A percentile compares a stretch with the other conserved stretches of the same genome.
Conservation (phyloP, 2,329 filamentous ascomycete genomes). For the Cladophialophora exuberans region DNA sequence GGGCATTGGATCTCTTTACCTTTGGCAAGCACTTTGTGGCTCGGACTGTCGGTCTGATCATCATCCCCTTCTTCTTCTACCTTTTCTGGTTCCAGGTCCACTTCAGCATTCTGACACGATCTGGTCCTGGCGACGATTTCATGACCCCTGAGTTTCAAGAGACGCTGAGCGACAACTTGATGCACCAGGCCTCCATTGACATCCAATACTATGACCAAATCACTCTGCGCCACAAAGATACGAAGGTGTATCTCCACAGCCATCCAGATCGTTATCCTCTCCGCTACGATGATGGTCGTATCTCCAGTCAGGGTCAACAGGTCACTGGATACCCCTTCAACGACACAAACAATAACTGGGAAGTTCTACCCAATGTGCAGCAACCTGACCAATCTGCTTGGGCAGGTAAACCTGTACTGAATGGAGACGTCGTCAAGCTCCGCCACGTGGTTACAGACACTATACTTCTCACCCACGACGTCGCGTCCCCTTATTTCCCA, state of each 20-base stretch:
- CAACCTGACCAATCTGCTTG: conserved; percentile 56
- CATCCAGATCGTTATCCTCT: conserved; percentile 87
- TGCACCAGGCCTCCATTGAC: conserved; percentile 82
- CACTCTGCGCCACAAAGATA: conserved; percentile 93
- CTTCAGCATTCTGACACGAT: conserved; percentile 84
- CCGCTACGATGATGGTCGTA: conserved; percentile 93
- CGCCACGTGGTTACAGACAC: conserved; percentile 85
- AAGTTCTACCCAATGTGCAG: conserved; percentile 72
- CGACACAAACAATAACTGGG: conserved; percentile 98
- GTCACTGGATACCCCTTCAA: conserved; percentile 98
- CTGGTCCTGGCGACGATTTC: conserved; percentile 95
- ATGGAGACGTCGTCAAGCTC: conserved; percentile 84
- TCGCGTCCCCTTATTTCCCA: conserved; percentile 92
- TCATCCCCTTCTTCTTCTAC: conserved; percentile 96
- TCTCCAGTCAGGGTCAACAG: conserved; percentile 97
- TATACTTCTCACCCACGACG: conserved; percentile 89
- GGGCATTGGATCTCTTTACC: conserved; percentile 74
- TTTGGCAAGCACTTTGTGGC: conserved; percentile 91
- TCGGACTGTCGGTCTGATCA: conserved; percentile 80
- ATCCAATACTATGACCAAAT: conserved; percentile 91
- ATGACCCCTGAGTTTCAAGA: conserved; percentile 99
- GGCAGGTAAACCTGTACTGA: conserved; percentile 69
- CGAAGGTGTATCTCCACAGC: conserved; percentile 93
- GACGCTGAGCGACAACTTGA: conserved; percentile 90
- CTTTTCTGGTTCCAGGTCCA: conserved; percentile 99